These are phyloP conservation scores for Triticum dicoccoides DNA, from an alignment of 176 grass and related monocot genomes.

Conservation along the genomic window DNA sequence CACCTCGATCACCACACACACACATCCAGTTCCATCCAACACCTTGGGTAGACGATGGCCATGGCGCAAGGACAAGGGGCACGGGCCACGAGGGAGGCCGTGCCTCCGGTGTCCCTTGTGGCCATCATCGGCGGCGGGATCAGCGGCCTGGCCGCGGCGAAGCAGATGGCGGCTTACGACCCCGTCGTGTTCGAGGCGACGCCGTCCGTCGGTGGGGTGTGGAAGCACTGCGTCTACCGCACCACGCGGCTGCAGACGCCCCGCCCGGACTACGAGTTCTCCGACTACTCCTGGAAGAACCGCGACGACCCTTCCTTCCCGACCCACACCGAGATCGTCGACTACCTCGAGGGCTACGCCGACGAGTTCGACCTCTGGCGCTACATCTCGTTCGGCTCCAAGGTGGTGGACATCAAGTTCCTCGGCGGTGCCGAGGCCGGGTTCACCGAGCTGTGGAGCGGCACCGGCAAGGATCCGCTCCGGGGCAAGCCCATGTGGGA, in stretches of 20 bases:
- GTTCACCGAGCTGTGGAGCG: slow-evolving; percentile 75
- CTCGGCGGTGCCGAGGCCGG: slow-evolving; percentile 38
- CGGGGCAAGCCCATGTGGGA: slow-evolving; percentile 72
- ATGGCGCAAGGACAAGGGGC: background rate
- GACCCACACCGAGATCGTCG: slow-evolving; percentile 70
- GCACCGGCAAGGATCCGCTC: slow-evolving; percentile 39
- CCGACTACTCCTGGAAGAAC: slow-evolving; percentile 76
- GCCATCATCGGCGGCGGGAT: slow-evolving; percentile 93
- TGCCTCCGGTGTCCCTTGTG: slow-evolving; percentile 44
- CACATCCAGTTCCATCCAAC: background rate
- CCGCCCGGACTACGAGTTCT: slow-evolving; percentile 95
- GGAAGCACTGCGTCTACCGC: slow-evolving; percentile 88
- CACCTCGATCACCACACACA: background rate
- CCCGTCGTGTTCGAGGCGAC: slow-evolving; percentile 90
- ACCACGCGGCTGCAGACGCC: slow-evolving; percentile 91
- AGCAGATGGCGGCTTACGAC: slow-evolving; percentile 65
- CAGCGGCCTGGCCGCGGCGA: slow-evolving; percentile 81
- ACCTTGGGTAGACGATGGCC: background rate
- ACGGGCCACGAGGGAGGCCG: slow-evolving; percentile 34
- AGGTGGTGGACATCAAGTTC: slow-evolving; percentile 79
- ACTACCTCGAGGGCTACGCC: slow-evolving; percentile 87
- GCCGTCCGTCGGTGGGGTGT: slow-evolving; percentile 69
- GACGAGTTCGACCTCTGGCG: slow-evolving; percentile 63
- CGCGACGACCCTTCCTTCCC: slow-evolving; percentile 86
- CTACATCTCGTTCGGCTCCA: slow-evolving; percentile 58